Base-by-base conservation (phyloP, 139 green algal genomes). In the Tetraselmis chui region DNA sequence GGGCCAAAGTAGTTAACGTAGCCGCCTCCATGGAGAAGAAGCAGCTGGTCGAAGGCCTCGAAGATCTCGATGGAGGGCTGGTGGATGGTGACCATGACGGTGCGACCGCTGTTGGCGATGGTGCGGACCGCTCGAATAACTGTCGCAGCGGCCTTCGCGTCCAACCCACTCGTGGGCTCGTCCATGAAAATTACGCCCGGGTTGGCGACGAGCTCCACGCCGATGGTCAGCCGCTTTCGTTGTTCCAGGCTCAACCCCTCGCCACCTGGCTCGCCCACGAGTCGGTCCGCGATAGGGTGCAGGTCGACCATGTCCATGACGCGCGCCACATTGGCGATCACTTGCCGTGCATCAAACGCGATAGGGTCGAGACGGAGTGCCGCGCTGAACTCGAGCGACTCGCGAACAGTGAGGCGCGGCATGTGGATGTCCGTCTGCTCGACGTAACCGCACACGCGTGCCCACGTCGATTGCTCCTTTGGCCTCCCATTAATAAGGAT, bases 161-260 rank as follows among this genome's bases (percentile, higher is more conserved):
- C n/a, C n/a, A n/a, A n/a, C n/a, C n/a, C n/a, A n/a, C n/a, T n/a
- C n/a, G n/a, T n/a, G n/a, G n/a, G n/a, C n/a, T n/a, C n/a, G n/a
- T n/a, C n/a, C n/a, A n/a, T n/a, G n/a, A n/a, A n/a, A n/a, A n/a
- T n/a, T n/a, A n/a, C n/a, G n/a, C n/a, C n/a, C n/a, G n/a, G n/a
- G 86, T 95, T 94, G 59, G 91, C 90, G 22, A 98, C 95, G 30
- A 98, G 88, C 90, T 98, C 95, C 30, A 98, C 92, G 0, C 88
- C 95, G 76, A 98, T 98, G 80, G 90, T 97, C 28, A 98, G 88
- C 1, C 93, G 87, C 90, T 98, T 98, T 79, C 95, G 87, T 85
- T 95, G 92, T 91, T 98, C 94, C 25, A 92, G 83, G 28, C 76
- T 88, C 75, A 97, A 86, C 0, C 93, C 93, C 59, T 76, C 29